phyloP scores from a whole-genome alignment of 345 rosid species.

The thale cress (Arabidopsis thaliana) region DNA sequence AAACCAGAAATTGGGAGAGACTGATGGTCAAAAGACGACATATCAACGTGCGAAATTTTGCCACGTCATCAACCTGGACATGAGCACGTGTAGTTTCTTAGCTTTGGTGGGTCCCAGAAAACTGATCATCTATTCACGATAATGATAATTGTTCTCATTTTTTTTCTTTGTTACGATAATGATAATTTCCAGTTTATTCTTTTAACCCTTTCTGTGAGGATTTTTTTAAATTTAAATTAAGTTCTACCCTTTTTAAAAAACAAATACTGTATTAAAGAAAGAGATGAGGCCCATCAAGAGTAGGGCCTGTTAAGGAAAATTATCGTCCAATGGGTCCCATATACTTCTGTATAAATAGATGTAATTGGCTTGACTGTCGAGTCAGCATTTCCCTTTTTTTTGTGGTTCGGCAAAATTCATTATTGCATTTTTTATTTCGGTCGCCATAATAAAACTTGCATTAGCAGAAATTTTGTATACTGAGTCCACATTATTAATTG shows the following conservation, averaged over 20 bases:
- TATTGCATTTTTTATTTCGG: neutral
- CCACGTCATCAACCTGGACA: conserved; percentile 59
- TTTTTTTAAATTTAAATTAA: neutral
- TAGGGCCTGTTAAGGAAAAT: conserved; percentile 29
- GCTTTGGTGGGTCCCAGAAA: conserved; percentile 42
- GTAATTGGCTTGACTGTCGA: conserved; percentile 10
- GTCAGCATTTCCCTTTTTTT: neutral
- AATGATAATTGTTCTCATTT: conserved; percentile 18
- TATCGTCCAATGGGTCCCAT: conserved; percentile 38
- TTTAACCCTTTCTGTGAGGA: neutral
- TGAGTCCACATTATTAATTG: neutral
- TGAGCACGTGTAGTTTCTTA: conserved; percentile 60
- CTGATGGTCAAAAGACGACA: conserved; percentile 40
- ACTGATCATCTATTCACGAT: conserved; percentile 33
- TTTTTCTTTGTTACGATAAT: neutral
- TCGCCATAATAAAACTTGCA: neutral
- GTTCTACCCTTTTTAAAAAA: too few species aligned
- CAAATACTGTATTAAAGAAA: neutral
- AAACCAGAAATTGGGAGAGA: conserved; percentile 34
- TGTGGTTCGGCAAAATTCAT: neutral
- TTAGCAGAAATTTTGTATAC: neutral
- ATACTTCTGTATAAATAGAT: conserved; percentile 5
- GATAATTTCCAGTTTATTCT: neutral
- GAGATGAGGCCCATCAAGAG: conserved; percentile 33
- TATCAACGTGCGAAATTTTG: conserved; percentile 42